Percentiles rank a stretch among this genome's conserved stretches.
Evolutionary conservation across 2,329 filamentous ascomycete species (phyloP).

Genomic region (Trichoderma sp.): DNA sequence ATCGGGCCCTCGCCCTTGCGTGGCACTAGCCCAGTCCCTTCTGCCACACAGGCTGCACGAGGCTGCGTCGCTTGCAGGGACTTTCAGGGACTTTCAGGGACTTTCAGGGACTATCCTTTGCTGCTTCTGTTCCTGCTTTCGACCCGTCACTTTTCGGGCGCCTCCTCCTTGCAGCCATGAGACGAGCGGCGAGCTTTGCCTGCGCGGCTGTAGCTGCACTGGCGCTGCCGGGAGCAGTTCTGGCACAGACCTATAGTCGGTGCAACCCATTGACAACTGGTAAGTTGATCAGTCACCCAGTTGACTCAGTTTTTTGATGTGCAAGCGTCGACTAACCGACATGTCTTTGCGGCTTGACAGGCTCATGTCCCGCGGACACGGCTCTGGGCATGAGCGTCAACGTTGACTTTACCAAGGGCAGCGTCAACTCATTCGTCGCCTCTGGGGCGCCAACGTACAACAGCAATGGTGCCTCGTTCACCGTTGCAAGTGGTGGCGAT

Average conservation of each 20-base stretch:
- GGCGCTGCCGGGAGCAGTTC: constrained; percentile 34
- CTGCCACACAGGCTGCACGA: constrained; percentile 4
- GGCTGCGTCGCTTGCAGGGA: constrained; percentile 19
- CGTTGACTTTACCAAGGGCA: constrained; percentile 80
- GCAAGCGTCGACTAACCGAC: background rate
- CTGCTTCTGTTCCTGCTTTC: background rate
- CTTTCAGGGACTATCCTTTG: constrained; percentile 5
- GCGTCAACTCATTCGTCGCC: constrained; percentile 76
- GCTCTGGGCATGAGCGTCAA: constrained; percentile 82
- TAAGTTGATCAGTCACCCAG: constrained; percentile 33
- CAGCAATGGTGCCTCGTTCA: constrained; percentile 78
- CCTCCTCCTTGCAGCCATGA: constrained; percentile 28
- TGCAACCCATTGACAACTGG: constrained; percentile 47
- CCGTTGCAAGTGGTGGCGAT: constrained; percentile 76
- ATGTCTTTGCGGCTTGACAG: constrained; percentile 34
- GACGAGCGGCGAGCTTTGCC: constrained; percentile 23
- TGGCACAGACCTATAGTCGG: constrained; percentile 47
- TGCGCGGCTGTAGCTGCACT: constrained; percentile 19
- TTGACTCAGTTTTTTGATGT: background rate
- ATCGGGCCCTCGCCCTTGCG: constrained; percentile 12
- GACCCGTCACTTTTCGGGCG: background rate
- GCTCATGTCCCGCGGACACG: constrained; percentile 72
- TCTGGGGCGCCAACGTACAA: constrained; percentile 74
- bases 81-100: background rate
- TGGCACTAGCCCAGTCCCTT: constrained; percentile 11